These are phyloP conservation scores for Xylaria sp. DNA, from an alignment of 2,329 filamentous ascomycete genomes.

Conservation along the genomic window DNA sequence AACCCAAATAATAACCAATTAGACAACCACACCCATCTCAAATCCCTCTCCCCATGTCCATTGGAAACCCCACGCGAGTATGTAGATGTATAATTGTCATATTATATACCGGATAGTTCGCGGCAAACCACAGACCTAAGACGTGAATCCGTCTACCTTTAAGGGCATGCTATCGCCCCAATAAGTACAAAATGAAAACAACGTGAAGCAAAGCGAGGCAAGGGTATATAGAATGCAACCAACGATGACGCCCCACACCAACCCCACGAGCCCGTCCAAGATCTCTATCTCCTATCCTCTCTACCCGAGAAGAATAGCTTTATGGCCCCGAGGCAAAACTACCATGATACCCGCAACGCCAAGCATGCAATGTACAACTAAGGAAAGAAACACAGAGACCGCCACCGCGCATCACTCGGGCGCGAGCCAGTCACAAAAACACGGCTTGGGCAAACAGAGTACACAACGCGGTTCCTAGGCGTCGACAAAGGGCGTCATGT, in stretches of 20 bases:
- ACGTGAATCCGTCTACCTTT: not conserved
- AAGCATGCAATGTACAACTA: not conserved
- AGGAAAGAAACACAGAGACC: not conserved
- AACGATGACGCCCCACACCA: not conserved
- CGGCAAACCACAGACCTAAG: not conserved
- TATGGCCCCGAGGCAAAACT: not conserved
- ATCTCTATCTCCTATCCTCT: not conserved
- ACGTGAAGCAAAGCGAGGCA: not conserved
- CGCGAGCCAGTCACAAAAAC: not conserved
- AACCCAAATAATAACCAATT: too few species aligned
- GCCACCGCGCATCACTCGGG: too few species aligned
- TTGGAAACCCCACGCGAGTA: too few species aligned
- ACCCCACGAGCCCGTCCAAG: not conserved
- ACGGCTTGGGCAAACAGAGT: not conserved
- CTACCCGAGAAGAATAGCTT: not conserved
- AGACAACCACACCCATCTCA: too few species aligned
- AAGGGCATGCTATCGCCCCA: not conserved
- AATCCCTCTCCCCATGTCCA: too few species aligned
- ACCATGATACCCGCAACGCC: not conserved
- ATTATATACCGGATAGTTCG: not conserved
- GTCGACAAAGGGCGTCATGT: conserved; percentile 34
- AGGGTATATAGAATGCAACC: conserved; percentile 11
- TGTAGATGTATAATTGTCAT: not conserved
- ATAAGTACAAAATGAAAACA: too few species aligned
- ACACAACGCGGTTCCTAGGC: not conserved